Base-by-base conservation (phyloP, 116 monocot genomes). In the Thalassia testudinum region DNA sequence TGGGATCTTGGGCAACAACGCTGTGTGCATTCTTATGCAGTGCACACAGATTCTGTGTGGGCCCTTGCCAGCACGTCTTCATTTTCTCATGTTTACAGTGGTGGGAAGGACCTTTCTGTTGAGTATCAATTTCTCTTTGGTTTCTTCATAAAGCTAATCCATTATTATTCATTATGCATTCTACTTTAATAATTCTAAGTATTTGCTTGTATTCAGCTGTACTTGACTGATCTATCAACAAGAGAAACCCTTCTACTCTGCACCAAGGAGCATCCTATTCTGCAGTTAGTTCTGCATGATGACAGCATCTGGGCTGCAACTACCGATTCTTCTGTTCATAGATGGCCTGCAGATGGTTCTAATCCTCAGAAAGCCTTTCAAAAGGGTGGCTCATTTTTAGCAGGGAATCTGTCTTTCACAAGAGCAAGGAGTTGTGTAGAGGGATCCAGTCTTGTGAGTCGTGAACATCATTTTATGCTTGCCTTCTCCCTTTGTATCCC, bases 1-100 rank as follows among this genome's bases (percentile, higher is more conserved):
- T 97, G 97, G 97, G 97, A 97, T 79, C 79, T 97, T 68, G 97
- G 97, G 60, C 97, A 97, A 65, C 89, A 97, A 59, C 74, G 97
- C 16, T 97, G 97, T 56, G 61, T 97, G 21, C 97, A 97, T 71
- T 97, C 89, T 63, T 97, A 97, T 79, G 89, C 89, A 48, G 97
- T 97, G 37, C 97, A 97, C 61, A 97, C 85, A 52, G 97, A 97
- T 69, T 97, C 97, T 26, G 85, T 97, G 20, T 97, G 97, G 97
- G 82, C 97, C 47, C 89, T 97, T 72, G 89, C 97, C 52, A 82
- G 89, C 56, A 85, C 82, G 58, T 67, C 89, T 61, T 61, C 85
- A 49, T 97, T 97, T 42, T 68, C 60, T 47, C 97, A 97, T 77
- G 97, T 97, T 72, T 97, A 97, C 51, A 97, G 89, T 73, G 97